phyloP scores from a whole-genome alignment of 139 green algal genomes.

The Eudorina sp. region DNA sequence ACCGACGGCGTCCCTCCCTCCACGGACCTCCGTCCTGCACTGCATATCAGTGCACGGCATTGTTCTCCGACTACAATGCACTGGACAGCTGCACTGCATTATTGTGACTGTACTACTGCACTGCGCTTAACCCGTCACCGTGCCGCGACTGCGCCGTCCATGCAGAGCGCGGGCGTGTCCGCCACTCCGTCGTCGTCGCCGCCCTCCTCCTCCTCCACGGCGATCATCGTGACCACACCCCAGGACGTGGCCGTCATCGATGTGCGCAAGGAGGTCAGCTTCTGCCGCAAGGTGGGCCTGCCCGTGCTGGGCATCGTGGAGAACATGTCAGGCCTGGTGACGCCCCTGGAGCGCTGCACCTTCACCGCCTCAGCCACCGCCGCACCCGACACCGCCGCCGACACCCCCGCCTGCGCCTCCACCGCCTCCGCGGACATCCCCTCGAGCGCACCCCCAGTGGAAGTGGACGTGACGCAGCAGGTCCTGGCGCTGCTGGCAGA shows the following conservation, averaged over 20 bases:
- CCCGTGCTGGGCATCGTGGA: conserved; percentile 96
- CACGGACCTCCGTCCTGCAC: too few species aligned
- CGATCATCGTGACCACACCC: conserved; percentile 75
- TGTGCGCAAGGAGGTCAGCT: conserved; percentile 98
- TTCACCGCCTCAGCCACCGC: conserved; percentile 54
- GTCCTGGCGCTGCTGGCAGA: conserved; percentile 55
- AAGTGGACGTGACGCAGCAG: conserved; percentile 61
- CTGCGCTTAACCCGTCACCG: too few species aligned
- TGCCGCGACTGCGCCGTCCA: too few species aligned
- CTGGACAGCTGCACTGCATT: too few species aligned
- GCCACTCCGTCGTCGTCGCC: too few species aligned
- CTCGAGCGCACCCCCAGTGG: too few species aligned
- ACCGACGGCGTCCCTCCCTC: too few species aligned
- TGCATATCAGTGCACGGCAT: too few species aligned
- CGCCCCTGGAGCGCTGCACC: conserved; percentile 65
- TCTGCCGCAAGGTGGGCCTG: conserved; percentile 94
- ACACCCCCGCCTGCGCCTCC: not conserved
- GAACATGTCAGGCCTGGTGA: conserved; percentile 93
- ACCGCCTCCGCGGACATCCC: not conserved
- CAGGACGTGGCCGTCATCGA: conserved; percentile 97
- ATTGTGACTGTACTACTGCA: too few species aligned
- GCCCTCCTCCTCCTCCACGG: conserved; percentile 33
- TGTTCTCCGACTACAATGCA: too few species aligned
- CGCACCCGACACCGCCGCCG: not conserved
- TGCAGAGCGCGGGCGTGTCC: not conserved